Evolutionary conservation across 2,329 filamentous ascomycete genomes (phyloP).

Genomic region (Didymella glomerata): DNA sequence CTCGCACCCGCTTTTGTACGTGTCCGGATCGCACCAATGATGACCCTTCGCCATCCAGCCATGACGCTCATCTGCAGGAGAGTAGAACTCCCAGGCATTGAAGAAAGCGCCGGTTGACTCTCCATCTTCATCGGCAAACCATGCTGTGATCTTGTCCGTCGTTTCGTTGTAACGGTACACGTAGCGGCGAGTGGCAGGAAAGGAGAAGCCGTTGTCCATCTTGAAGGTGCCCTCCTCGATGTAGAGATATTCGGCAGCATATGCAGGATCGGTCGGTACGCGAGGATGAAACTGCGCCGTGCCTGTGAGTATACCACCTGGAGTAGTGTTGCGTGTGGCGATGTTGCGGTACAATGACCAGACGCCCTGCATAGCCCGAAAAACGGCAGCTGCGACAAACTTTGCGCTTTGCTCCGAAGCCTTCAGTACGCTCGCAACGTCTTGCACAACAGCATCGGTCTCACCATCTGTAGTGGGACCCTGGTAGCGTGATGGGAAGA

Average conservation of each 20-base stretch:
- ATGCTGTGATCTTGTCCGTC: constrained; percentile 70
- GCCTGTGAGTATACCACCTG: constrained; percentile 71
- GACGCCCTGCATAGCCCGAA: constrained; percentile 72
- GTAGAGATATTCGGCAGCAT: constrained; percentile 68
- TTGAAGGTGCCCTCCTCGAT: constrained; percentile 72
- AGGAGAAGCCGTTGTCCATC: constrained; percentile 63
- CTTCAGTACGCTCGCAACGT: constrained; percentile 54
- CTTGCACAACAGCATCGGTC: constrained; percentile 56
- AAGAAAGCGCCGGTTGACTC: constrained; percentile 77
- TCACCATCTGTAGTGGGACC: constrained; percentile 47
- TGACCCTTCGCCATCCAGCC: constrained; percentile 72
- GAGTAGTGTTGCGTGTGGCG: constrained; percentile 64
- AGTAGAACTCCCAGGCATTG: constrained; percentile 72
- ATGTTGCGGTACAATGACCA: constrained; percentile 72
- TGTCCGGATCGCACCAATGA: constrained; percentile 76
- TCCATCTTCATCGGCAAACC: constrained; percentile 78
- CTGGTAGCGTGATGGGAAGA: constrained; percentile 47
- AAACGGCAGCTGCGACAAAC: constrained; percentile 72
- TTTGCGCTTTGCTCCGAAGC: constrained; percentile 56
- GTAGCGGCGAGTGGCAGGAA: constrained; percentile 72
- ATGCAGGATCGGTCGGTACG: constrained; percentile 58
- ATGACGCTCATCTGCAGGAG: constrained; percentile 43
- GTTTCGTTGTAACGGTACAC: constrained; percentile 74
- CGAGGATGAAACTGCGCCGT: constrained; percentile 71
- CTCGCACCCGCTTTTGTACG: constrained; percentile 74